Evolutionary conservation across 148 eudicot species (phyloP), one percentile per base, ranked within the genome.

Genomic region (Silene conica): DNA sequence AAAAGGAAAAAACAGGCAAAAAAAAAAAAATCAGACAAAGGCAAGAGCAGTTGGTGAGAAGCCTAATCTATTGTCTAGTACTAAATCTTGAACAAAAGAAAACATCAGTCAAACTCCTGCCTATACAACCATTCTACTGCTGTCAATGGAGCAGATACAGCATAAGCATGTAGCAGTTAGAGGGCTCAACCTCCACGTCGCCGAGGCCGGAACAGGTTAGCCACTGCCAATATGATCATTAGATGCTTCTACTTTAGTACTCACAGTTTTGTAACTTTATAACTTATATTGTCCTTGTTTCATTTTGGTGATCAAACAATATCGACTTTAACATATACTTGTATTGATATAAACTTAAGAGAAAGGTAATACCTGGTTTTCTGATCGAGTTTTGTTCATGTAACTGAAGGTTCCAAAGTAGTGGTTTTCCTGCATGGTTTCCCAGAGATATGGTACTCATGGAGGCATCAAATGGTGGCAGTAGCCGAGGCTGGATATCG

Each of bases 361-460:
- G 43, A 38, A 38, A 38, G 43, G 43, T 38, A 6, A 9, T 38
- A 38, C 9, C 43, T 38, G 43, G 43, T 38, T 38, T 38, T 38
- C 43, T 38, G 43, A 38, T 38, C 9, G 43, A 38, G 9, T 50
- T 15, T 50, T 13, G 55, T 50, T 50, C 16, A 14, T 12, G 16
- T 7, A 50, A 3, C 16, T 79, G 16, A 64, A 79, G 82, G 82
- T 54, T 8, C 55, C 5, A 75, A 75, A 34, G 78, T 75, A 55
- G 82, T 75, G 28, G 41, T 80, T 6, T 70, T 80, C 26, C 72
- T 80, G 67, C 82, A 80, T 73, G 79, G 89, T 20, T 87, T 87
- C 75, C 89, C 87, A n/a, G 89, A 87, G 66, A 84, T 84, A 38
- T 87, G 89, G 89, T 87, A 87, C 80, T 78, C 89, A 63, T 87